Percentiles rank a stretch among this genome's conserved stretches.
phyloP scores from a whole-genome alignment of 345 rosid species.

The Eutrema yunnanense region DNA sequence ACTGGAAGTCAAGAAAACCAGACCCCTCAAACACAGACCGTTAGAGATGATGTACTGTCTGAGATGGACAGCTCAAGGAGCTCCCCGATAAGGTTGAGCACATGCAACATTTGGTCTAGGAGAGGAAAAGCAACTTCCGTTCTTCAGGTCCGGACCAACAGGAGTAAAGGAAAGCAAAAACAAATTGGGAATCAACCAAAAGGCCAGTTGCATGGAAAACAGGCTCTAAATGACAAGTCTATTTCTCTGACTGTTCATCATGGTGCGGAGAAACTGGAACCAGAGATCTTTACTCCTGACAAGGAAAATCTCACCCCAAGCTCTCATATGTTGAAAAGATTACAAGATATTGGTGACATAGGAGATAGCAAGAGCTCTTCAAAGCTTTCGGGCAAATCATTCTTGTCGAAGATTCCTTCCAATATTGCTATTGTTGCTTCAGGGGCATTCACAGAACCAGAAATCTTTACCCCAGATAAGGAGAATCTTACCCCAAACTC shows the following conservation, averaged over 20 bases:
- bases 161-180: conserved; percentile 34
- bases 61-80: conserved; percentile 34
- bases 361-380: conserved; percentile 36
- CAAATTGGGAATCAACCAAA: conserved; percentile 22
- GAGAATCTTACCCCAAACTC: conserved; percentile 71
- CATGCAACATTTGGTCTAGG: conserved; percentile 61
- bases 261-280: conserved; percentile 38
- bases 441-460: conserved; percentile 38
- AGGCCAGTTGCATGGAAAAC: conserved; percentile 27
- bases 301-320: conserved; percentile 84
- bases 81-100: conserved; percentile 27
- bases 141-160: conserved; percentile 55
- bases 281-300: conserved; percentile 62
- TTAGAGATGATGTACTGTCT: conserved; percentile 18
- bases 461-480: conserved; percentile 61
- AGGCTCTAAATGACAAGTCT: conserved; percentile 26
- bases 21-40: conserved; percentile 31
- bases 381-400: conserved; percentile 7
- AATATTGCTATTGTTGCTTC: neutral
- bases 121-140: conserved; percentile 60
- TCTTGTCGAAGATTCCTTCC: conserved; percentile 6
- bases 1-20: conserved; percentile 30
- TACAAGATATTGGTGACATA: conserved; percentile 39
- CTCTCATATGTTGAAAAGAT: conserved; percentile 38
- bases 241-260: conserved; percentile 23